A percentile compares a stretch with the other conserved stretches of the same genome.
phyloP scores from a whole-genome alignment of 129 eudicot species.

The Flaveria trinervia region DNA sequence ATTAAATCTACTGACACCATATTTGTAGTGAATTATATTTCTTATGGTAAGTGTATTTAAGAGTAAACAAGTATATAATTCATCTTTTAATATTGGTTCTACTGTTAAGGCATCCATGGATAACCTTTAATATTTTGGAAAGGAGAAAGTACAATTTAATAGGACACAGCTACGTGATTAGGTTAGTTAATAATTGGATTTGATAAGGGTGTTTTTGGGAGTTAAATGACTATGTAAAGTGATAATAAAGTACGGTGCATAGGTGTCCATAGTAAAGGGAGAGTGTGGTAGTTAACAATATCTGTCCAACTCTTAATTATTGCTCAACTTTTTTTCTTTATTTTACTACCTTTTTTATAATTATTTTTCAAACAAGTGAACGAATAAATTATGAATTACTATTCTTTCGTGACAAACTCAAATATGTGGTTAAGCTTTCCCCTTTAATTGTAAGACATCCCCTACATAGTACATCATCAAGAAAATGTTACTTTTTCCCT shows the following conservation, averaged over 20 bases:
- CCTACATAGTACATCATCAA: not conserved
- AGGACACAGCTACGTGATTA: not conserved
- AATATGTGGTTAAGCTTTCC: not conserved
- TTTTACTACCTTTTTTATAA: not conserved
- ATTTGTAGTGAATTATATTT: too few species aligned
- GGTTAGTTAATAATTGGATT: not conserved
- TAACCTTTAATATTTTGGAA: not conserved
- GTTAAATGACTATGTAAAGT: not conserved
- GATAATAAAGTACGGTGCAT: not conserved
- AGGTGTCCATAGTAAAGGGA: slow-evolving; percentile 18
- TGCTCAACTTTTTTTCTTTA: not conserved
- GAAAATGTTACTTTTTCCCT: too few species aligned
- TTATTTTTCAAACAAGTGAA: not conserved
- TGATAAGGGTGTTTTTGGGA: not conserved
- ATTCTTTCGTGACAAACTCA: not conserved
- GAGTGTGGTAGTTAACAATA: not conserved
- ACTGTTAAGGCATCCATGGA: too few species aligned
- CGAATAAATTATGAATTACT: not conserved
- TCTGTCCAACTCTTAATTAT: not conserved
- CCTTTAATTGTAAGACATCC: not conserved
- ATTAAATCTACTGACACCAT: too few species aligned
- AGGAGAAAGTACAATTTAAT: not conserved
- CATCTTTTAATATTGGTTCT: too few species aligned
- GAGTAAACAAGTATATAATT: too few species aligned
- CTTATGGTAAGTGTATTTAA: too few species aligned